Evolutionary conservation across 352 stramenopile species (phyloP), one percentile per base, ranked within the genome.

Genomic region (Halophytophthora batemanensis): DNA sequence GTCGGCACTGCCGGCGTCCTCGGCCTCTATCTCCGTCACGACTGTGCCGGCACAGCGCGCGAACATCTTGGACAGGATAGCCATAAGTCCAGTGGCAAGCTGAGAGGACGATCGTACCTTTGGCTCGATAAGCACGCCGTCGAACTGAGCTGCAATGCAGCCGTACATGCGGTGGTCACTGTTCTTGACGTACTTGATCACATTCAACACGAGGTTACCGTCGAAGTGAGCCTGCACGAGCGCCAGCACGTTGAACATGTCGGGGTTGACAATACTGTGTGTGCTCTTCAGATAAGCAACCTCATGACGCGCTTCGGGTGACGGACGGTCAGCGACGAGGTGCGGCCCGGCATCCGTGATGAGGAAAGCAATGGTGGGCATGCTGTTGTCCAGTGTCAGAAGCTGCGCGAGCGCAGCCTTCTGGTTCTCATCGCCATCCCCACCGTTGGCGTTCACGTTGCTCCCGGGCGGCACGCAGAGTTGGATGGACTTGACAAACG

Each of bases 371-470:
- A 88, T 69, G 1, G 77, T 86, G 28, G 77, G 67, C 48, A 83
- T 70, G 0, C 59, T 49, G 22, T 53, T 65, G 52, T 88, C 74
- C 11, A 88, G 53, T 2, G 45, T 66, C 33, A 83, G 36, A 29
- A 88, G 40, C 54, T 84, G 64, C 0, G 71, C 72, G 15, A 88
- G 56, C 8, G 72, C 77, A 2, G 72, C 74, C 56, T 88, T 88
- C 54, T 82, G 69, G 68, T 88, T 88, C 59, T 86, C 77, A 18
- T 78, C 66, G 0, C 77, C 74, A 42, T 88, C 75, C 10, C 73
- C 75, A 2, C 77, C 74, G 46, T 73, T 79, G n/a, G 67, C 68
- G 25, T 43, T 66, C 28, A 83, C 51, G 2, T 41, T 42, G 5
- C 49, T 42, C 2, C 66, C 71, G 15, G 74, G 77, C 29, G 77